Evolutionary conservation across 1,139 yeast species (phyloP), one percentile per base, ranked within the genome.

Genomic region (Suhomyces bokatorum): DNA sequence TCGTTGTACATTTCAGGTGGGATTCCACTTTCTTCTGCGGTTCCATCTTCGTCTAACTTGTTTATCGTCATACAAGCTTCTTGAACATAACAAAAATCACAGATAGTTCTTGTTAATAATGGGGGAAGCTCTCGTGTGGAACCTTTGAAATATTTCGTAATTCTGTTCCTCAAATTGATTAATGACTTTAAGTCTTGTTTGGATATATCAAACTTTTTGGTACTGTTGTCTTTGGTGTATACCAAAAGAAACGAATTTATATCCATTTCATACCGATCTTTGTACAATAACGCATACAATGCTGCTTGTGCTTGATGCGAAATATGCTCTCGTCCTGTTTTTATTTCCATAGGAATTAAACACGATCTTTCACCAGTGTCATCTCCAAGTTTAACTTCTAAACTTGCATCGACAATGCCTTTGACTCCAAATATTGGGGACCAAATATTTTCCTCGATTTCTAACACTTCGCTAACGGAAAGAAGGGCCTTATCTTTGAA

Each of bases 391-490:
- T 70, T 63, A 0, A 87, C 86, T 54, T 86, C 87, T 1, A 90
- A 76, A 0, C 97, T 87, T 1, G 85, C 97, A 66, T 93, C 99
- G 13, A 91, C 81, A 57, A 85, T 80, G 1, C 99, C 99, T 52
- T 88, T 83, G n/a, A 95, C 66, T 0, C 99, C 99, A 69, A 78
- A 90, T 58, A 80, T 77, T 0, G 97, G 97, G 0, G 97, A 88
- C 88, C 95, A 84, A 16, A 93, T 83, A 54, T 85, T 87, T 58
- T 93, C 98, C 62, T 93, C 99, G 15, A 88, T 80, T 59, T 88
- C 96, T 33, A 89, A 67, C 5, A 89, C 79, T 44, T 85, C 81
- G 12, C 78, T 73, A 1, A 85, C 82, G 0, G 85, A 70, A 54
- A 82, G 73, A 31, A 64, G 62, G 1, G 78, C 64, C 8, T 51